Base-by-base conservation (phyloP, 2,329 filamentous ascomycete species). In the Teratosphaeria pseudoeucalypti region DNA sequence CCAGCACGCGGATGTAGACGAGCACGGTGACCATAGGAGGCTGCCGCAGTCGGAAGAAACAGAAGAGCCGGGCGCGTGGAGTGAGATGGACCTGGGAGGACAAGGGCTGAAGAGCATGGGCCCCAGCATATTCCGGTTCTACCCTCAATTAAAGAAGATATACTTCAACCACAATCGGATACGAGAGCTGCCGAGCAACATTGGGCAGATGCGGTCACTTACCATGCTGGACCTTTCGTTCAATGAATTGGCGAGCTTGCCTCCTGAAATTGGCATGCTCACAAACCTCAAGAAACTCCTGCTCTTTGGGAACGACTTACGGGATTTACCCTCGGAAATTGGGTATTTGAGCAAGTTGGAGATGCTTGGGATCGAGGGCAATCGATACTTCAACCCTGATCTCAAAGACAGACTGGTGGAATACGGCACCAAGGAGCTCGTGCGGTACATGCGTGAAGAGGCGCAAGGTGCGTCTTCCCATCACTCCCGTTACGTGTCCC, bases 121-220 rank as follows among this genome's bases (percentile, higher is more conserved):
- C 0, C 78, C 83, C 9, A 84, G 88, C 53, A 79, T 99, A 34
- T 97, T 97, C 77, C 81, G 83, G 65, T 75, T 76, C 66, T 99
- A 97, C 75, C 82, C 82, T 53, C 97, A 99, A 73, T 79, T 99
- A 59, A 89, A 89, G 65, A 92, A 95, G 74, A 83, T 99, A 34
- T 96, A 95, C 73, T 85, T 99, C 63, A 91, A 91, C 67, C 92
- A 91, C 66, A 99, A 99, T 79, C 92, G 91, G 72, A 82, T 99
- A 61, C 85, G 85, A 32, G 81, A 82, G 54, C 78, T 99, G n/a
- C 91, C 92, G 12, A 78, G 88, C 43, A 81, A 85, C 26, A 90
- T 99, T 71, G 92, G 94, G 47, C 83, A 87, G 67, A 79, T 99
- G 64, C 86, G 92, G 64, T 87, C 88, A 64, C 78, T 99, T 55